Conservation (phyloP, 257 asterid genomes). For the Solanum pennellii region DNA sequence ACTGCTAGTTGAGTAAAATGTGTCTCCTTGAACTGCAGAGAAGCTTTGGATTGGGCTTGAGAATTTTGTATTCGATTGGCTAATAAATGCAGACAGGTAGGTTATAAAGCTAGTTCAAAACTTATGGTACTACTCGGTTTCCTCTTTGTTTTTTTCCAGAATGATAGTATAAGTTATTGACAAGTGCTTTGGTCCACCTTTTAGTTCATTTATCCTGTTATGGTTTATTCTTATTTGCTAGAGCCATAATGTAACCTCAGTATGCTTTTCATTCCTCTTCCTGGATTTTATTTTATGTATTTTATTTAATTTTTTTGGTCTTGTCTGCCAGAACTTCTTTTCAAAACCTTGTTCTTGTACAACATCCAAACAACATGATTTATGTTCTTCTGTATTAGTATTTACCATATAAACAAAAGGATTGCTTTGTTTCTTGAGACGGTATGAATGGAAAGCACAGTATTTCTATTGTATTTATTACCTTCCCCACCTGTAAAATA, state of each 20-base stretch:
- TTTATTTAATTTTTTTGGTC: background rate
- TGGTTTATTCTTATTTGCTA: background rate
- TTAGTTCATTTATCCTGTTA: background rate
- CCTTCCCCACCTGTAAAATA: background rate
- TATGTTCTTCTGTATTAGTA: background rate
- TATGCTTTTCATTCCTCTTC: background rate
- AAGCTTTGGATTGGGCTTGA: conserved; percentile 97
- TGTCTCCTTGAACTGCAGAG: conserved; percentile 44
- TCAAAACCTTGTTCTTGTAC: background rate
- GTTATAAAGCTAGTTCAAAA: conserved; percentile 5
- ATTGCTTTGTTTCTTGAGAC: background rate
- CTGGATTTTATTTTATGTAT: background rate
- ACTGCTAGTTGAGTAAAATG: conserved; percentile 7
- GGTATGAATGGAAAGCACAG: background rate
- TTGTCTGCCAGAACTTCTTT: background rate
- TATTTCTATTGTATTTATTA: background rate
- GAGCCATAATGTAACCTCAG: background rate
- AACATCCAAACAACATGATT: background rate
- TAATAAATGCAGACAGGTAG: conserved; percentile 97
- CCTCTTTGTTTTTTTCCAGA: background rate
- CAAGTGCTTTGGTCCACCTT: background rate
- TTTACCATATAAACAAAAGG: background rate
- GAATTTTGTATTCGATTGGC: conserved; percentile 97
- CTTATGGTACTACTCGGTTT: background rate
- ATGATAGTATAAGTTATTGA: background rate